Percentiles rank a stretch among this genome's conserved stretches.
These are phyloP conservation scores for Fusarium keratoplasticum DNA, from an alignment of 2,329 filamentous ascomycete genomes.

Conservation along the genomic window DNA sequence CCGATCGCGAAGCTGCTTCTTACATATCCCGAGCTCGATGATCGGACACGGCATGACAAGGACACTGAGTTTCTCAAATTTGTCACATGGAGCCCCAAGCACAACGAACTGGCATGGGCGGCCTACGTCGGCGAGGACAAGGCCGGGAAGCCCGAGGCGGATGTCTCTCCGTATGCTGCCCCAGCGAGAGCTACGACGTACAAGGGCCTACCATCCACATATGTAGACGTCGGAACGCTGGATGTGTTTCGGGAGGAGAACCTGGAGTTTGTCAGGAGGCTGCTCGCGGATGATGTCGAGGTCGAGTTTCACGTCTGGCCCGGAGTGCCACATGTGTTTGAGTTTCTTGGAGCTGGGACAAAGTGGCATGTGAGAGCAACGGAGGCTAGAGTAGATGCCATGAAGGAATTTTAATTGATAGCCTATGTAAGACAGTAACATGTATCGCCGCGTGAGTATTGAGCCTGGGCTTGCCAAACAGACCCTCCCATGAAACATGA, in stretches of 20 bases:
- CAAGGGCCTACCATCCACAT: constrained; percentile 25
- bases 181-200: constrained; percentile 30
- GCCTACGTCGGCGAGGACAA: constrained; percentile 38
- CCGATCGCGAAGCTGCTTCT: constrained; percentile 29
- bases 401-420: constrained; percentile 18
- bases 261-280: constrained; percentile 31
- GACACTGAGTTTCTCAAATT: constrained; percentile 22
- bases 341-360: constrained; percentile 21
- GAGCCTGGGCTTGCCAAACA: background rate
- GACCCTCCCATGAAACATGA: background rate
- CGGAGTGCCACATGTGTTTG: constrained; percentile 38
- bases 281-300: constrained; percentile 35
- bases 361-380: constrained; percentile 27
- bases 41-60: constrained; percentile 7
- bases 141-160: constrained; percentile 14
- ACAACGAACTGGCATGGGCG: constrained; percentile 26
- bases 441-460: background rate
- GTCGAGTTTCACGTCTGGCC: constrained; percentile 41
- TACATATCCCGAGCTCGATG: constrained; percentile 37
- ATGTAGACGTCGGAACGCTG: constrained; percentile 33
- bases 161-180: constrained; percentile 32
- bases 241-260: constrained; percentile 37
- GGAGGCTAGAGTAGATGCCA: constrained; percentile 19
- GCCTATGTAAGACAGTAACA: background rate
- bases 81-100: constrained; percentile 10